Evolutionary conservation across 2,329 filamentous ascomycete genomes (phyloP), one percentile per base, ranked within the genome.

Genomic region (Xylaria hypoxylon): DNA sequence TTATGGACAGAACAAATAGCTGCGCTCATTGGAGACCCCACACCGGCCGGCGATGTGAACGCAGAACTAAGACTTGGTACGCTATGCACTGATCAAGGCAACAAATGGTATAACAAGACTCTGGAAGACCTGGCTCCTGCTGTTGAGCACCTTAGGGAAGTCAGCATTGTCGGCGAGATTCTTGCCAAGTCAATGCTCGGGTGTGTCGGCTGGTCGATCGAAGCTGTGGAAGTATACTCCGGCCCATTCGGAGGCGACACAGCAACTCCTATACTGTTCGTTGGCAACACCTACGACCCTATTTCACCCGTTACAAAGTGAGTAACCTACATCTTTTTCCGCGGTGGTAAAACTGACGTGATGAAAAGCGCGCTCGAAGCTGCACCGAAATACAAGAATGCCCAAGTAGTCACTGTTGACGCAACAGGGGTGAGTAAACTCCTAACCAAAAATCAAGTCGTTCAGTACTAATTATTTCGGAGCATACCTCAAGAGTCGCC

Each of bases 81-180:
- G 10, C 35, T 65, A 38, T 65, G 63, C 13, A 51, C 58, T 22
- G 63, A 65, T 8, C 63, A 65, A 28, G 52, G 52, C 2, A 57
- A 50, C 15, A 65, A 58, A 40, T 65, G 63, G 63, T 65, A 65
- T 58, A 65, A 65, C 22, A 57, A 50, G 45, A 58, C 63, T 6
- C 52, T 65, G 3, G 51, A 65, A 40, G 63, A 65, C 45, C 33
- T 65, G 2, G 5, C 17, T 11, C 63, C 63, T 17, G 28, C 52
- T 4, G 44, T 65, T 45, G 51, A 51, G 19, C 63, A 65, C 17
- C 24, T 65, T 13, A 44, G 38, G 11, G 52, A 65, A 57, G 51
- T 57, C 7, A 65, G 63, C 11, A 65, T 65, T 28, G 28, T 65
- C 10, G 63, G 63, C 11, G 63, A 65, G 24, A 44, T 65, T 11